Evolutionary conservation across 352 stramenopile genomes (phyloP).

Genomic region (Globisporangium canariense): DNA sequence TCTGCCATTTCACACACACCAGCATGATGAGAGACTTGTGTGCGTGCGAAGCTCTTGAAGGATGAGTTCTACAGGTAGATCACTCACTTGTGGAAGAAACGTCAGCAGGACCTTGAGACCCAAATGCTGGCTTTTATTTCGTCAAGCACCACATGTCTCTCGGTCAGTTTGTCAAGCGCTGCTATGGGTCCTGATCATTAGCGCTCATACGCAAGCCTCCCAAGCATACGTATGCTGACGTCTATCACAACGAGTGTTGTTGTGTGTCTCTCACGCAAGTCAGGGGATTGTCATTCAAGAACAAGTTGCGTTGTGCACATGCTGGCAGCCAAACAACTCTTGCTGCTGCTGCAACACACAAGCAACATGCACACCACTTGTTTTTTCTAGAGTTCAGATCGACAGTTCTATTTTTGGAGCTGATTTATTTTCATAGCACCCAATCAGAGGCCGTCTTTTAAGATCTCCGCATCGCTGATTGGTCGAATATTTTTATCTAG

Average conservation of each 20-base stretch:
- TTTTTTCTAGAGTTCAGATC: too few species aligned
- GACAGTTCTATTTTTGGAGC: background rate
- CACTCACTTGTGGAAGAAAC: too few species aligned
- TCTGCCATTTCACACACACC: too few species aligned
- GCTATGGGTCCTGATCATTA: background rate
- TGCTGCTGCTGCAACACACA: background rate
- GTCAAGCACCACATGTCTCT: background rate
- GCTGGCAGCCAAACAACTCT: background rate
- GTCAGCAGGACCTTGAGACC: background rate
- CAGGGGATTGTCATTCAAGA: background rate
- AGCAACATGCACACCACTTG: background rate
- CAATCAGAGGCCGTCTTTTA: background rate
- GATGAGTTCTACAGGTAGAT: too few species aligned
- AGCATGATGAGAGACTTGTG: too few species aligned
- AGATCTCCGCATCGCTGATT: background rate
- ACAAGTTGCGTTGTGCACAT: background rate
- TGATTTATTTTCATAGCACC: constrained; percentile 4
- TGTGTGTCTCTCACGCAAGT: background rate
- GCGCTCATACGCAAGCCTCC: background rate
- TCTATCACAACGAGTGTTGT: background rate
- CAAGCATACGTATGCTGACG: background rate
- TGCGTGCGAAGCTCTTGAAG: too few species aligned
- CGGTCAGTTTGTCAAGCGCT: background rate
- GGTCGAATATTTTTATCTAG: background rate
- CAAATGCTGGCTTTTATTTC: background rate